Base-by-base conservation (phyloP, 345 rosid species). In the Psidium guajava region DNA sequence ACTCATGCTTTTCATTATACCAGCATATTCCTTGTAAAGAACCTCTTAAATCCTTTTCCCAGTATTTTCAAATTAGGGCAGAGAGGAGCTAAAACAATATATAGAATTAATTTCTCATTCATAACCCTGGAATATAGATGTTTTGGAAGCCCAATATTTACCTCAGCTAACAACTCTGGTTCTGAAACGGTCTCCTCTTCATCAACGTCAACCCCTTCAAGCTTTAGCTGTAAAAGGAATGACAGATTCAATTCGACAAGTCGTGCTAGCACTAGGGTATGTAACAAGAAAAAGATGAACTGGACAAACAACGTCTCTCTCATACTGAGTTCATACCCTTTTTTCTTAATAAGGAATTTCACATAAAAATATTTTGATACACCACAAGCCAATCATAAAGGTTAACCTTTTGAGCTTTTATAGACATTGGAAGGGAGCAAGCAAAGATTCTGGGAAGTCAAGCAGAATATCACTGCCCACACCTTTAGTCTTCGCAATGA, bases 131-230 rank as follows among this genome's bases (percentile, higher is more conserved):
- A 82, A 9, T 77, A 82, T 40, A 81, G 25, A 69, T 18, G 80
- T 50, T 55, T 52, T 73, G 53, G 58, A 84, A 86, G 80, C 80
- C 80, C 77, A 13, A 69, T 36, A 69, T 69, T 69, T 89, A 95
- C 98, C 96, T 96, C 99, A 85, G 91, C 86, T 82, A 97, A 90
- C 89, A 96, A 89, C 44, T 88, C 91, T 52, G 98, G 94, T 58
- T 97, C 98, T 40, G 93, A 88, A 86, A 97, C 88, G n/a, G 98
- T 97, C 85, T 95, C 98, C 88, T 97, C 98, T 90, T 96, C 98
- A 86, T 96, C 89, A 69, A 96, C 90, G 81, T 95, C 86, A 9
- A 92, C 88, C 18, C 96, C 99, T 89, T 90, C 93, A 87, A 96
- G 93, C 92, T 89, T 93, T 90, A 95, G 87, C 99, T 97, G 89